A percentile compares a stretch with the other conserved stretches of the same genome.
These are phyloP conservation scores for Mycena crocata DNA, from an alignment of 768 basidiomycete genomes.

Conservation along the genomic window DNA sequence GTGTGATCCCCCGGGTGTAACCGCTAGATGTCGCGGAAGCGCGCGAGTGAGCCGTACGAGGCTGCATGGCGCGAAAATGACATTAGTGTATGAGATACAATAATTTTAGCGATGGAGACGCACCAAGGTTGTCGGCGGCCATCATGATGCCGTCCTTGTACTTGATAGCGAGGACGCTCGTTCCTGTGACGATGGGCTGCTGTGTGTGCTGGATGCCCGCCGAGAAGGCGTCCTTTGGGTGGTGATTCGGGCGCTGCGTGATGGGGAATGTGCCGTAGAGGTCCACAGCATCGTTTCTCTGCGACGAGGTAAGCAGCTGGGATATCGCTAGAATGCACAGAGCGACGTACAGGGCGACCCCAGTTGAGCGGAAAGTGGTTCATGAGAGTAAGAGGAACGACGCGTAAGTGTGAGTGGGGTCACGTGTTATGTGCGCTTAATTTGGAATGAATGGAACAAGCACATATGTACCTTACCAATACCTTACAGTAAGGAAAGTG, in stretches of 20 bases:
- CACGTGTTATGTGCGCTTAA: constrained; percentile 16
- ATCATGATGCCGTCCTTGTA: constrained; percentile 98
- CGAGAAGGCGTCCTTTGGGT: constrained; percentile 66
- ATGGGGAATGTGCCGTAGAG: constrained; percentile 83
- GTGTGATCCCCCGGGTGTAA: constrained; percentile 87
- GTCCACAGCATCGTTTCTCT: constrained; percentile 85
- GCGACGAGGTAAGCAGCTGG: not conserved
- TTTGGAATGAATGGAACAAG: not conserved
- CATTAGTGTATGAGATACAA: too few relatives aligned
- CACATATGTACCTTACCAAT: not conserved
- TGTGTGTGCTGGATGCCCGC: constrained; percentile 85
- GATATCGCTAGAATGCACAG: not conserved
- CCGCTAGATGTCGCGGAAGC: constrained; percentile 94
- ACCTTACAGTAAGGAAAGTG: not conserved
- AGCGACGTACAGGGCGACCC: constrained; percentile 75
- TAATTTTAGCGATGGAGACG: too few relatives aligned
- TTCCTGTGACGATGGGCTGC: constrained; percentile 97
- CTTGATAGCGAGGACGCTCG: constrained; percentile 94
- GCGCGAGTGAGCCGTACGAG: constrained; percentile 96
- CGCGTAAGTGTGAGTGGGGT: constrained; percentile 27
- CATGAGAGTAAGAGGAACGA: constrained; percentile 54
- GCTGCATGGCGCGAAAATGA: constrained; percentile 67
- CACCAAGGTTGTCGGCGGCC: constrained; percentile 97
- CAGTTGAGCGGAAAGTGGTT: constrained; percentile 89
- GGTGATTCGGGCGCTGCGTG: constrained; percentile 65